Base-by-base conservation (phyloP, 164 flowering plant species). In the Aristolochia fimbriata region DNA sequence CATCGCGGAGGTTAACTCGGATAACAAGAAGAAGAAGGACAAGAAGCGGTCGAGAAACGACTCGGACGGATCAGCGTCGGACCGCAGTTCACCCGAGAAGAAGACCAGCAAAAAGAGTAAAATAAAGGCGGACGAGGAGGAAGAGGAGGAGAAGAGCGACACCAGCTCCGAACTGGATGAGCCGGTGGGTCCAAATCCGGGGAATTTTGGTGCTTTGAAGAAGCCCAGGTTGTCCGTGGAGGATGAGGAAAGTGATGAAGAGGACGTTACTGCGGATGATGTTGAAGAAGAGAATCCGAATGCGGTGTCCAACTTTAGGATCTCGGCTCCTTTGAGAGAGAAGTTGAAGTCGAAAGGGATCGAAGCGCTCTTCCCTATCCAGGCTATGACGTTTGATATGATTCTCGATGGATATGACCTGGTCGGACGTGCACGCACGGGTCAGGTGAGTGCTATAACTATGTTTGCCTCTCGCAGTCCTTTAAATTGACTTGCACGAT, bases 371-470 rank as follows among this genome's bases (percentile, higher is more conserved):
- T 89, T 90, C 47, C 97, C 97, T 0, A 92, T 92, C 58, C 98
- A 92, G 62, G 95, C 96, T 1, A 79, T 79, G 91, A 92, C 98
- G 0, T 92, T 89, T 53, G 68, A 81, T 68, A 68, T 66, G 23
- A 56, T 87, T 58, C 68, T 87, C 11, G 87, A 85, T 66, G 97
- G 98, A 6, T 62, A 75, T 57, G 98, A 93, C 75, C 77, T 93
- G 82, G 88, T 93, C 30, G 98, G 97, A 11, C 80, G 96, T 5
- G 97, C 97, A 0, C 83, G 88, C 7, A 90, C 98, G 52, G 97
- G 98, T 66, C 96, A 90, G 96, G 96, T 92, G 66, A 4, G 45
- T 37, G 10, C 43, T 37, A 37, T 37, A 37, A 6, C 43, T 6
- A 37, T 7, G 4, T 7, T 3, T 37, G 43, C 43, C 8, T 37